Evolutionary conservation across 2,329 filamentous ascomycete species (phyloP), one percentile per base, ranked within the genome.

Genomic region (Graphilbum ipis-grandicollis): DNA sequence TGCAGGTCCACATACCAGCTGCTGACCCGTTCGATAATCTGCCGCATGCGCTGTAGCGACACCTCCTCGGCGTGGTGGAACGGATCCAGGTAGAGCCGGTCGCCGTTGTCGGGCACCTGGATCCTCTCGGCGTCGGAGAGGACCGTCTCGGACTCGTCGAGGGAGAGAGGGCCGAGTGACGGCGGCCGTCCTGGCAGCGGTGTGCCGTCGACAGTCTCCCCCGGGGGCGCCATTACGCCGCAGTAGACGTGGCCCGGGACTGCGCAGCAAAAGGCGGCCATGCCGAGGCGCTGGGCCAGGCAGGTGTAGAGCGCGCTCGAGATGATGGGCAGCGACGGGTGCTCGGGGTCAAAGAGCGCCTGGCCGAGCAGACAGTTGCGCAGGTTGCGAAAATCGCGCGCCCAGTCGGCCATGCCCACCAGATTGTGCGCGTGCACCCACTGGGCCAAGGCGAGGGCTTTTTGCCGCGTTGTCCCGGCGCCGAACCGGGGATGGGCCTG

Each of bases 281-380:
- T 56, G 2, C 79, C 80, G 12, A 94, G 52, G 28, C 79, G 68
- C 38, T 71, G 66, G 1, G 84, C 86, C 14, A 96, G 55, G 39
- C 75, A 76, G 50, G 80, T 90, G 56, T 79, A 98, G 43, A 96
- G 93, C 41, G 78, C 79, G 38, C 79, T 79, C 2, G 84, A 90
- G 42, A 94, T 79, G 35, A 94, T 66, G 2, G 88, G 90, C 9
- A 94, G 65, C 2, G 85, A 88, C 21, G 81, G 75, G 48, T 93
- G 84, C 0, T 69, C 66, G 7, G 69, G 58, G 35, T 80, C 75
- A 26, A 72, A 75, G 31, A 96, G 62, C 4, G 81, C 83, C 42
- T 92, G 65, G 9, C 84, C 84, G 39, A 98, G 75, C 47, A 93
- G 81, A 47, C 82, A 92, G 55, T 96, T 93, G 43, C 81, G 73